These are phyloP conservation scores for Saccharomycopsis javanensis DNA, from an alignment of 805 yeast species.

Conservation along the genomic window DNA sequence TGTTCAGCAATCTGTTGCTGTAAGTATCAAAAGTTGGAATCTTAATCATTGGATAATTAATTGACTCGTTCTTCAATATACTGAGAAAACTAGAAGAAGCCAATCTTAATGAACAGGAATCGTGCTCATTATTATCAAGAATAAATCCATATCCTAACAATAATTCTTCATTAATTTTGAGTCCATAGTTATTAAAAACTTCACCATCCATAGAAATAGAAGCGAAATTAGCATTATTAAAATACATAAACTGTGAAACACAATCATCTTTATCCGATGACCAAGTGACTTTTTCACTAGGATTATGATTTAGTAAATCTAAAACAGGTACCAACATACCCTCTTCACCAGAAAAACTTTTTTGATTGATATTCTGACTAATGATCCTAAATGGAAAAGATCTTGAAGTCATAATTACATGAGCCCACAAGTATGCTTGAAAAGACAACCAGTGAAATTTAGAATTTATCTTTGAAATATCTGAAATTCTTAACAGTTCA, in stretches of 20 bases:
- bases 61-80: slow-evolving; percentile 23
- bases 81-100: slow-evolving; percentile 29
- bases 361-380: not conserved
- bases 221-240: slow-evolving; percentile 2
- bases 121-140: slow-evolving; percentile 45
- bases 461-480: slow-evolving; percentile 13
- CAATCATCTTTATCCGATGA: slow-evolving; percentile 4
- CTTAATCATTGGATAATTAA: slow-evolving; percentile 24
- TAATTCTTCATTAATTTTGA: slow-evolving; percentile 79
- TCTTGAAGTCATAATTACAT: slow-evolving; percentile 61
- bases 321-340: slow-evolving; percentile 72
- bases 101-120: slow-evolving; percentile 52
- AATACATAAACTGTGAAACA: slow-evolving; percentile 6
- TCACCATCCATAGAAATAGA: slow-evolving; percentile 32
- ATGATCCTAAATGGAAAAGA: slow-evolving; percentile 57
- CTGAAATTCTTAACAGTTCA: slow-evolving; percentile 19
- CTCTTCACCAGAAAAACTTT: slow-evolving; percentile 25
- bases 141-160: slow-evolving; percentile 78
- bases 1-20: slow-evolving; percentile 18
- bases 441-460: slow-evolving; percentile 50
- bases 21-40: slow-evolving; percentile 18
- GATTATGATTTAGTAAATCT: slow-evolving; percentile 70
- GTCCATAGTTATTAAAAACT: slow-evolving; percentile 75
- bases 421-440: slow-evolving; percentile 68
- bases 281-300: slow-evolving; percentile 60